Conservation (phyloP, 1,284 basidiomycete genomes). For the Peniophora sp. region DNA sequence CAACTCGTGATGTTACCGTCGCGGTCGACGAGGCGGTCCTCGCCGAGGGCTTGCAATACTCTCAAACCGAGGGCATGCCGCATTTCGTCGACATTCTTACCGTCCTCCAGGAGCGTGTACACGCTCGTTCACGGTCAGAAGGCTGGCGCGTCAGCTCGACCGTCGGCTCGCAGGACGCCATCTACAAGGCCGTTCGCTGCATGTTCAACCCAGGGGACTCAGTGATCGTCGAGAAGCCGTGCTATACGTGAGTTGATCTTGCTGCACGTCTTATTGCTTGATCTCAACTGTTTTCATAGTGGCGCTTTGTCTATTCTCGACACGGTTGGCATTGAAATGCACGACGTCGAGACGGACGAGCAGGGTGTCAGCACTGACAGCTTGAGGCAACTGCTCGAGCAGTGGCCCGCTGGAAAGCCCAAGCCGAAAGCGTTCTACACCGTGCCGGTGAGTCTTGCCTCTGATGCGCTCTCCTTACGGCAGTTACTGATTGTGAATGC, state of each 20-base stretch:
- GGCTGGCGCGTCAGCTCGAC: conserved; percentile 73
- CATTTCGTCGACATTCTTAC: conserved; percentile 59
- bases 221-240: conserved; percentile 72
- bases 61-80: conserved; percentile 66
- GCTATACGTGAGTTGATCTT: conserved; percentile 51
- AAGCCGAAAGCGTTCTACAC: conserved; percentile 83
- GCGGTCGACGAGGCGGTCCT: conserved; percentile 52
- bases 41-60: conserved; percentile 67
- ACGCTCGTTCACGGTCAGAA: conserved; percentile 49
- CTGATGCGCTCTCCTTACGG: background rate
- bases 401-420: conserved; percentile 67
- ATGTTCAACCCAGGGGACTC: conserved; percentile 63
- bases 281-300: conserved; percentile 22
- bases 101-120: conserved; percentile 58
- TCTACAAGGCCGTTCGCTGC: conserved; percentile 64
- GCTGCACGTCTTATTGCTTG: background rate
- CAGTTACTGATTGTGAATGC: background rate
- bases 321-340: conserved; percentile 43
- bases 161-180: conserved; percentile 70
- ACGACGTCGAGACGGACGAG: conserved; percentile 81
- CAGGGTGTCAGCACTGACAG: conserved; percentile 62
- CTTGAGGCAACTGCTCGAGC: conserved; percentile 61
- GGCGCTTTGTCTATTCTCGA: conserved; percentile 59
- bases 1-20: conserved; percentile 35
- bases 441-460: conserved; percentile 42